Conservation (phyloP, 108 stramenopile genomes). For the Cyclotella atomus region DNA sequence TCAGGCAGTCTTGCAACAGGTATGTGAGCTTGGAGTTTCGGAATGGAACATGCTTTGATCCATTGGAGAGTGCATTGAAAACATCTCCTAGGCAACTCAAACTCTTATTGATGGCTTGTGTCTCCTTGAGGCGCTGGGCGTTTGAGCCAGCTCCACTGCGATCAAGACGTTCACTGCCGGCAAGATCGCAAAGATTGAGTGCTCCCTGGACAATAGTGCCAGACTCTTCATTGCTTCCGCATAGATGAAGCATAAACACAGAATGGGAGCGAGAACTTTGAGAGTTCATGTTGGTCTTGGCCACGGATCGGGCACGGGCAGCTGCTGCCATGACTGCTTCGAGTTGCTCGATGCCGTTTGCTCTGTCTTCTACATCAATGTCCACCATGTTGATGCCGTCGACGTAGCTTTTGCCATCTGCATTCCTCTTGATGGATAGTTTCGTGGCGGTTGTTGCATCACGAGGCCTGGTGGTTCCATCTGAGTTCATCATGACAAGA, state of each 20-base stretch:
- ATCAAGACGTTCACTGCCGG: constrained; percentile 97
- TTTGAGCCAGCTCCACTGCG: constrained; percentile 90
- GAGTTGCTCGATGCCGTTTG: constrained; percentile 74
- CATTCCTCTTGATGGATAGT: constrained; percentile 80
- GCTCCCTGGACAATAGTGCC: constrained; percentile 90
- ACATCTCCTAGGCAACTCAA: constrained; percentile 97
- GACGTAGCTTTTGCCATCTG: constrained; percentile 85
- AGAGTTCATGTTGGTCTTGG: constrained; percentile 97
- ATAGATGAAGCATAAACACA: constrained; percentile 98
- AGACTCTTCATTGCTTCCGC: constrained; percentile 87
- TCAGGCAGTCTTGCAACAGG: constrained; percentile 86
- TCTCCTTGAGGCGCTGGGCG: constrained; percentile 90
- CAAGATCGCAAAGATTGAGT: constrained; percentile 98
- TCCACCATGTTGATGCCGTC: constrained; percentile 86
- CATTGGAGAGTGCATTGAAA: constrained; percentile 90
- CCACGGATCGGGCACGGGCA: constrained; percentile 91
- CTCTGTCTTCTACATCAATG: constrained; percentile 78
- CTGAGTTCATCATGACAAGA: constrained; percentile 69
- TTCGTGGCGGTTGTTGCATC: constrained; percentile 44
- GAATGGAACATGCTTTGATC: constrained; percentile 88
- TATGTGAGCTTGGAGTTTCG: constrained; percentile 92
- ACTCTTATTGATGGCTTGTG: constrained; percentile 98
- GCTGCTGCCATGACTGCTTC: constrained; percentile 89
- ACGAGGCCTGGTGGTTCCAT: constrained; percentile 34
- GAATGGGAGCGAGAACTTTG: constrained; percentile 97